A percentile compares a stretch with the other conserved stretches of the same genome.
These are phyloP conservation scores for Coemansia sp. DNA, from an alignment of 371 early-diverging fungal genomes.

Conservation along the genomic window DNA sequence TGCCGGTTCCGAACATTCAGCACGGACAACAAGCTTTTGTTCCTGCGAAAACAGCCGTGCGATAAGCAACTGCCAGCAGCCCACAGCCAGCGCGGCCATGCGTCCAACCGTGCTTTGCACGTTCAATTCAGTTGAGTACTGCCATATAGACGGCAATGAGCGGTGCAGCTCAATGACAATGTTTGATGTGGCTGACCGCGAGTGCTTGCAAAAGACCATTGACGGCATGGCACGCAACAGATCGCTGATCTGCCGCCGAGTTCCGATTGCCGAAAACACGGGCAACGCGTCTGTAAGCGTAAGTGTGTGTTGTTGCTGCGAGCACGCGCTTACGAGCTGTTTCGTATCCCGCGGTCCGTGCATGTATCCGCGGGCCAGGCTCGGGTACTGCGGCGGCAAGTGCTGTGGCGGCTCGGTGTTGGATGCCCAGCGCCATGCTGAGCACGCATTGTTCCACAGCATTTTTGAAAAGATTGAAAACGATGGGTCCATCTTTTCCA, in stretches of 20 bases:
- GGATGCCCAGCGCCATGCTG: slow-evolving; percentile 24
- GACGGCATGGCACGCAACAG: slow-evolving; percentile 14
- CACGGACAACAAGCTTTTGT: slow-evolving; percentile 31
- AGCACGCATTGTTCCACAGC: slow-evolving; percentile 16
- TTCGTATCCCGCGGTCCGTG: slow-evolving; percentile 26
- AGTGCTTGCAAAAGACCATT: slow-evolving; percentile 20
- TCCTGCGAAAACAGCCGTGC: slow-evolving; percentile 14
- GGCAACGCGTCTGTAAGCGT: slow-evolving; percentile 13
- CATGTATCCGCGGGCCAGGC: slow-evolving; percentile 30
- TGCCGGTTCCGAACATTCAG: slow-evolving; percentile 1
- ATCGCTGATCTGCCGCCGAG: slow-evolving; percentile 23
- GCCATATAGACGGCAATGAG: background rate
- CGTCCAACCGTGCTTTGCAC: background rate
- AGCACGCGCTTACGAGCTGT: slow-evolving; percentile 17
- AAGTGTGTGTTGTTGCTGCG: slow-evolving; percentile 10
- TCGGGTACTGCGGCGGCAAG: slow-evolving; percentile 32
- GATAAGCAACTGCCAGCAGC: slow-evolving; percentile 4
- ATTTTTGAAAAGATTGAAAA: background rate
- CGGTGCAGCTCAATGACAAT: slow-evolving; percentile 35
- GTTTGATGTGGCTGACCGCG: slow-evolving; percentile 12
- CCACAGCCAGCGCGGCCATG: slow-evolving; percentile 7
- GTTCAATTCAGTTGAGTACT: no score
- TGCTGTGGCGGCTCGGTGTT: background rate
- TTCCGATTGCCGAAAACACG: slow-evolving; percentile 36
- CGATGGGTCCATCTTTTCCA: background rate